Conservation (phyloP, 768 basidiomycete genomes). For the Boletus insuetus region DNA sequence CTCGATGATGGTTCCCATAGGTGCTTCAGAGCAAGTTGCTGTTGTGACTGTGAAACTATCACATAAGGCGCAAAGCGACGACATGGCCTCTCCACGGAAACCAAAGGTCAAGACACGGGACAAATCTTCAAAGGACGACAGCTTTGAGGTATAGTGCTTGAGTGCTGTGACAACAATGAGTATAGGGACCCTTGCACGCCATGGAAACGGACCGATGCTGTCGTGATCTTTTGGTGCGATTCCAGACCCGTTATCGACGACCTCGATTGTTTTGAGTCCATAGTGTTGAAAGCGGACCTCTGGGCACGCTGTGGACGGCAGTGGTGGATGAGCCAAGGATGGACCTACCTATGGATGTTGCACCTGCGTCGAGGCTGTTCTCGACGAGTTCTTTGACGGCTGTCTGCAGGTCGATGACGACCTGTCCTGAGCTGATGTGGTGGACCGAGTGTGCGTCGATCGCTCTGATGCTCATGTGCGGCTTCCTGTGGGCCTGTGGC, state of each 20-base stretch:
- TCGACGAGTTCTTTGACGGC: conserved; percentile 97
- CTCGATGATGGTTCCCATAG: conserved; percentile 77
- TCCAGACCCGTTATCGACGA: conserved; percentile 90
- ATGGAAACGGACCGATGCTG: conserved; percentile 56
- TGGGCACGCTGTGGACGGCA: conserved; percentile 29
- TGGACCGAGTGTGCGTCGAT: conserved; percentile 83
- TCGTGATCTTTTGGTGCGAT: conserved; percentile 77
- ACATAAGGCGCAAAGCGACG: conserved; percentile 85
- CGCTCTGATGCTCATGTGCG: conserved; percentile 37
- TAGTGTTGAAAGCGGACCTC: conserved; percentile 90
- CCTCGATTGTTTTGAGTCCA: conserved; percentile 79
- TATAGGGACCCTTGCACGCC: background rate
- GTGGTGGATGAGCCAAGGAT: background rate
- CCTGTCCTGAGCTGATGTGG: conserved; percentile 90
- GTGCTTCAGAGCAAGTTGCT: conserved; percentile 64
- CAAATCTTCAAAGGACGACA: conserved; percentile 73
- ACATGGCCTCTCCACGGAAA: conserved; percentile 94
- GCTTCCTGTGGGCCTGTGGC: conserved; percentile 2
- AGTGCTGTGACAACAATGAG: conserved; percentile 48
- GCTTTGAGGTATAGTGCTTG: conserved; percentile 94
- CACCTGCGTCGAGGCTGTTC: conserved; percentile 92
- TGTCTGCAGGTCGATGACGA: conserved; percentile 89
- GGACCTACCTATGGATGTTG: conserved; percentile 74
- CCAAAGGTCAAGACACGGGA: conserved; percentile 78
- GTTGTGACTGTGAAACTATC: conserved; percentile 71